Conservation (phyloP, 495 filamentous ascomycete genomes). For the Tetracladium setigerum region DNA sequence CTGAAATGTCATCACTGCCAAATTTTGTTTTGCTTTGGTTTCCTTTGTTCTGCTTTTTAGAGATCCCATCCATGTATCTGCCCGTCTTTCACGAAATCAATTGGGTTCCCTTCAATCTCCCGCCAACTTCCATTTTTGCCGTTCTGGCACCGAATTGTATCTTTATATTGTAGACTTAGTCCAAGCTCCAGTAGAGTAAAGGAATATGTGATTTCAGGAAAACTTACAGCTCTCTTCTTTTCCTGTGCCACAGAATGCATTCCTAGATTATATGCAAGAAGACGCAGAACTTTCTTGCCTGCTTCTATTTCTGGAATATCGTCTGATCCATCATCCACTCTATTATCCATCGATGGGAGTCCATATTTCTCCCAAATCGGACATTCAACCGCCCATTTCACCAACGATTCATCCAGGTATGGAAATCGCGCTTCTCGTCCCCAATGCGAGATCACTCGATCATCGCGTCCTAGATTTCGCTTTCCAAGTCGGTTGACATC, state of each 20-base stretch:
- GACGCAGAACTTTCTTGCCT: slow-evolving; percentile 72
- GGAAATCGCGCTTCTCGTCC: slow-evolving; percentile 88
- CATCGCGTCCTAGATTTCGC: slow-evolving; percentile 89
- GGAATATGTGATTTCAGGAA: slow-evolving; percentile 29
- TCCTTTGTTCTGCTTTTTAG: background rate
- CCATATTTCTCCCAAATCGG: slow-evolving; percentile 84
- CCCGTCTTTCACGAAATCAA: slow-evolving; percentile 27
- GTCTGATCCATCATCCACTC: slow-evolving; percentile 13
- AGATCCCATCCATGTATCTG: background rate
- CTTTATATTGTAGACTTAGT: slow-evolving; percentile 1
- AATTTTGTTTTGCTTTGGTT: background rate
- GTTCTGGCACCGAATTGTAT: slow-evolving; percentile 84
- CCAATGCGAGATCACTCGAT: slow-evolving; percentile 85
- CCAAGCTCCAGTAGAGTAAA: slow-evolving; percentile 20
- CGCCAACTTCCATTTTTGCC: slow-evolving; percentile 73
- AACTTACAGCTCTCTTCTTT: slow-evolving; percentile 70
- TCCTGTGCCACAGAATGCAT: slow-evolving; percentile 64
- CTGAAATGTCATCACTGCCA: slow-evolving; percentile 51
- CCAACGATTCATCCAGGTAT: slow-evolving; percentile 79
- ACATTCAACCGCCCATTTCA: slow-evolving; percentile 66
- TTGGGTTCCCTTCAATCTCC: slow-evolving; percentile 59
- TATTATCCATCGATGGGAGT: slow-evolving; percentile 36
- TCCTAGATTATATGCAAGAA: slow-evolving; percentile 69
- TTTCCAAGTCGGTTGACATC: slow-evolving; percentile 84
- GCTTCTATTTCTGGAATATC: slow-evolving; percentile 50